Evolutionary conservation across 495 filamentous ascomycete genomes (phyloP), one percentile per base, ranked within the genome.

Genomic region (Penicillium daleae): DNA sequence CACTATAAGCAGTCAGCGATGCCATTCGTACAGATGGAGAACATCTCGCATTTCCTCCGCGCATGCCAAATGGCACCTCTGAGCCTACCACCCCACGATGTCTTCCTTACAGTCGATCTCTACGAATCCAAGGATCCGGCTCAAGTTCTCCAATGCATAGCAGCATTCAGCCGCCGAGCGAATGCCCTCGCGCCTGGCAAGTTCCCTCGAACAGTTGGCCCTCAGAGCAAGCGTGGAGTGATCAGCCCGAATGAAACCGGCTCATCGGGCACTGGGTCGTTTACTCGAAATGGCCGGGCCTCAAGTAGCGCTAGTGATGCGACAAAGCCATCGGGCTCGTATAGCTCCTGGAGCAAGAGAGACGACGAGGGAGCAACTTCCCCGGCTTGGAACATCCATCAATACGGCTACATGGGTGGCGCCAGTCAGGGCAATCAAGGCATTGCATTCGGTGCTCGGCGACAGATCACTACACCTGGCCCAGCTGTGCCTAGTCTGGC

Each of bases 1-100:
- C 82, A 81, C 55, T 90, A 83, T 76, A 97, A 97, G 76, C 82
- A 86, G 61, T 96, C 92, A 0, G 70, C 87, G 27, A 98, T 97
- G 93, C 95, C 95, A 3, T 99, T 99, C 76, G 93, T 98, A 33
- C 96, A 98, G 76, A 98, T 97, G 95, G 95, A 99, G 73, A 98
- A 99, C 68, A 97, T 99, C 70, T 96, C 94, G 9, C 91, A 95
- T 71, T 99, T 97, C 79, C 87, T 99, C 51, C 87, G 86, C 66
- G 91, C 92, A 53, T 92, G 92, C 77, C 90, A 96, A 74, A 77
- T 82, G 40, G 86, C 90, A 29, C 95, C 96, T 4, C 81, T 99
- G 33, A 91, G 87, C 73, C 85, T 99, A 39, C 92, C 92, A 32
- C 86, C 94, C 4, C 96, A 98, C 78, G 96, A 99, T 73, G 85